These are phyloP conservation scores for Knoxdaviesia proteae DNA, from an alignment of 2,329 filamentous ascomycete species.

Conservation along the genomic window DNA sequence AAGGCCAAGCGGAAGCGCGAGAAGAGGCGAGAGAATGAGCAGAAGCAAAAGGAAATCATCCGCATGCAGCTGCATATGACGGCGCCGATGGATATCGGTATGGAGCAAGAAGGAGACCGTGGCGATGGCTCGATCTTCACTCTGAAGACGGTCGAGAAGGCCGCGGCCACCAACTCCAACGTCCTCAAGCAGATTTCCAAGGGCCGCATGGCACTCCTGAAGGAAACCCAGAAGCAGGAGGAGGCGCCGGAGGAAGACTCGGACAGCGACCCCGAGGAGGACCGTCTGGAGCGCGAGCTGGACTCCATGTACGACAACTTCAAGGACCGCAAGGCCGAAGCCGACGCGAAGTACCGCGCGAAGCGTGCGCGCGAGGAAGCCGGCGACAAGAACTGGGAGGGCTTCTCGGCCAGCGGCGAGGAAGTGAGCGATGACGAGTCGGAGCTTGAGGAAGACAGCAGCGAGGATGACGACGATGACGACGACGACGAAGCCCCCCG, in stretches of 20 bases:
- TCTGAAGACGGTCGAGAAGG: conserved; percentile 62
- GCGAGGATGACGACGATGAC: conserved; percentile 14
- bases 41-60: conserved; percentile 85
- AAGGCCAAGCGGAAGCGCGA: conserved; percentile 61
- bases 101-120: conserved; percentile 62
- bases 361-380: conserved; percentile 72
- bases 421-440: conserved; percentile 38
- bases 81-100: conserved; percentile 83
- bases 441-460: conserved; percentile 28
- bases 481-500: conserved; percentile 12
- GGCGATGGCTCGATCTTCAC: conserved; percentile 75
- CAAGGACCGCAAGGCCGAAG: conserved; percentile 55
- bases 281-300: conserved; percentile 64
- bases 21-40: conserved; percentile 72
- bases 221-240: conserved; percentile 24
- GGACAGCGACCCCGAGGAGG: conserved; percentile 58
- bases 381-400: conserved; percentile 80
- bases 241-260: conserved; percentile 37
- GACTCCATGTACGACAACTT: conserved; percentile 78
- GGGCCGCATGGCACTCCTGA: conserved; percentile 56
- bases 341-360: conserved; percentile 72
- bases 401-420: conserved; percentile 46
- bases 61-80: conserved; percentile 96
- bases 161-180: conserved; percentile 29
- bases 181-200: conserved; percentile 30